Evolutionary conservation across 169 alveolate genomes (phyloP).

Genomic region (Cryptosporidium muris): DNA sequence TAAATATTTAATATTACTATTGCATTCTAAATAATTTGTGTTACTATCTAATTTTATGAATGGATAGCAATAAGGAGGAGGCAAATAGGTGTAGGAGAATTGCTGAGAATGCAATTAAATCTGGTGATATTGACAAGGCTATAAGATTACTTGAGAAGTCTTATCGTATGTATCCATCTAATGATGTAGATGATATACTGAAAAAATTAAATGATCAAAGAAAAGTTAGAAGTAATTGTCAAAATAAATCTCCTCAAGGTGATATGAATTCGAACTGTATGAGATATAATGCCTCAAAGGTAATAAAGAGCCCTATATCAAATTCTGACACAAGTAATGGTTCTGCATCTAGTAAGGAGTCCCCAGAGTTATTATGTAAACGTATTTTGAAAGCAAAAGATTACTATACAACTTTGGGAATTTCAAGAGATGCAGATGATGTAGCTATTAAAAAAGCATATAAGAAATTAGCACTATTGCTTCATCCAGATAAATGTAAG

Average conservation of each 20-base stretch:
- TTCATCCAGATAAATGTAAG: conserved; percentile 96
- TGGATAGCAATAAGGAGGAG: conserved; percentile 84
- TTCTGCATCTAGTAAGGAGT: conserved; percentile 15
- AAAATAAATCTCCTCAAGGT: not conserved
- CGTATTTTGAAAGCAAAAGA: conserved; percentile 84
- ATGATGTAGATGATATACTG: conserved; percentile 69
- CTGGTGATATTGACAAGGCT: conserved; percentile 79
- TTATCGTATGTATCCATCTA: conserved; percentile 80
- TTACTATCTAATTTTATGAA: conserved; percentile 1
- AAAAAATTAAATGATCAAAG: conserved; percentile 1
- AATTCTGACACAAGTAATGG: not conserved
- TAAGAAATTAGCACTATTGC: conserved; percentile 92
- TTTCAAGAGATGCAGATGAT: conserved; percentile 86
- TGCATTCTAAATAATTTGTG: no score
- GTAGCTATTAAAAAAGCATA: conserved; percentile 91
- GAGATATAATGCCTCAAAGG: not conserved
- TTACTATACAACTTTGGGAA: conserved; percentile 90
- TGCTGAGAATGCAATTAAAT: conserved; percentile 76
- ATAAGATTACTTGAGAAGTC: conserved; percentile 77
- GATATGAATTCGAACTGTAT: not conserved
- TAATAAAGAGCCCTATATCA: not conserved
- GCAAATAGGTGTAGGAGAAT: conserved; percentile 77
- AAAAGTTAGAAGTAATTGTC: not conserved
- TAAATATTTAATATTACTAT: no score
- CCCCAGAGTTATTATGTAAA: conserved; percentile 73